Conservation (phyloP, 2,329 filamentous ascomycete species). For the Paraconiothyrium brasiliense region DNA sequence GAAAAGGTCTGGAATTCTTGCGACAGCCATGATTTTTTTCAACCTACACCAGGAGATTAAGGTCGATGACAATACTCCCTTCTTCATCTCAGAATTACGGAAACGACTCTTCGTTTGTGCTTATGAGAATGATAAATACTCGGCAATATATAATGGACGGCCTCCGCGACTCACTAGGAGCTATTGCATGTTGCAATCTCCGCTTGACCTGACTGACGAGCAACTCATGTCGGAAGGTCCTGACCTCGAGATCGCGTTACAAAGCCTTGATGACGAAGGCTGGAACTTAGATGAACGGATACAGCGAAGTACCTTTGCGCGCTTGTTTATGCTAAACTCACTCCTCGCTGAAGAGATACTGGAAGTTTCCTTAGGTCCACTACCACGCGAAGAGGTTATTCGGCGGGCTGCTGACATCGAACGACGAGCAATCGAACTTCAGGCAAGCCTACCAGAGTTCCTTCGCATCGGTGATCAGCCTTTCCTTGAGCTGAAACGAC, state of each 20-base stretch:
- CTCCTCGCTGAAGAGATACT: conserved; percentile 67
- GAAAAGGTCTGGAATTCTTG: conserved; percentile 43
- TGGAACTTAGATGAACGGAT: conserved; percentile 62
- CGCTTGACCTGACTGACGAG: conserved; percentile 64
- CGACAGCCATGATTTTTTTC: conserved; percentile 44
- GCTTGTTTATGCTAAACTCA: conserved; percentile 60
- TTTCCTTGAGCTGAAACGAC: conserved; percentile 26
- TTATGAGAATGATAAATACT: conserved; percentile 59
- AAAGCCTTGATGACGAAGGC: conserved; percentile 58
- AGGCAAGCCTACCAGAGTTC: conserved; percentile 38
- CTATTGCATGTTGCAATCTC: conserved; percentile 64
- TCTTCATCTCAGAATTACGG: conserved; percentile 49
- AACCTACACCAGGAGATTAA: conserved; percentile 50
- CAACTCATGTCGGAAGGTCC: conserved; percentile 58
- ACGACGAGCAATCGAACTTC: conserved; percentile 27
- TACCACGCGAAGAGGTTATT: conserved; percentile 47
- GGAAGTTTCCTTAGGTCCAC: conserved; percentile 62
- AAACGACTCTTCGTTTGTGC: conserved; percentile 42
- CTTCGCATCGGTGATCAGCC: conserved; percentile 34
- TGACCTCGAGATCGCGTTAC: conserved; percentile 51
- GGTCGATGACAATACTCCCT: conserved; percentile 43
- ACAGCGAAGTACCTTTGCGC: conserved; percentile 56
- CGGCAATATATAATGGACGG: conserved; percentile 63
- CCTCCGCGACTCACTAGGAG: conserved; percentile 63
- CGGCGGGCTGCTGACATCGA: conserved; percentile 48